A percentile compares a stretch with the other conserved stretches of the same genome.
These are phyloP conservation scores for Castanopsis chinensis DNA, from an alignment of 306 rosid genomes.

Conservation along the genomic window DNA sequence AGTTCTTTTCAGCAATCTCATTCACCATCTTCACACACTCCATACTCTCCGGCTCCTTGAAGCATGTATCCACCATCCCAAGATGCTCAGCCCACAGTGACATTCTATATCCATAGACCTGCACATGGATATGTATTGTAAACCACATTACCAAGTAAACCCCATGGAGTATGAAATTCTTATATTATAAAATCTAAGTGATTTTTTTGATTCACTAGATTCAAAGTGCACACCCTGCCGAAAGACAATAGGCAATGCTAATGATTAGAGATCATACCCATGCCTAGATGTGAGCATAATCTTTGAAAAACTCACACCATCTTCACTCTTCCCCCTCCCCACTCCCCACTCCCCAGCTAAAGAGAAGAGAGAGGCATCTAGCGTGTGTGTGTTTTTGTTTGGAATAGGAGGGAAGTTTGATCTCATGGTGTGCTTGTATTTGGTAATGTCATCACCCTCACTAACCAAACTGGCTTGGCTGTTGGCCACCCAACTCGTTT, in stretches of 20 bases:
- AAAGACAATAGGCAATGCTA: too few relatives aligned
- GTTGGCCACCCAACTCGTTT: not conserved
- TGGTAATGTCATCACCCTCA: not conserved
- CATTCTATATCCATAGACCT: conserved; percentile 92
- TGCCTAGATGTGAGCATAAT: too few relatives aligned
- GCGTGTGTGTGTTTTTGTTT: not conserved
- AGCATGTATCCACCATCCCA: conserved; percentile 43
- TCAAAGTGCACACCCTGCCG: not conserved
- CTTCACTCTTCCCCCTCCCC: too few relatives aligned
- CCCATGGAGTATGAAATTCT: not conserved
- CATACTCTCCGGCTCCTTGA: conserved; percentile 63
- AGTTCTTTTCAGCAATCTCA: conserved; percentile 56
- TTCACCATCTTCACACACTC: conserved; percentile 72
- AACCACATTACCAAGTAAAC: not conserved
- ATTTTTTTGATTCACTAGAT: not conserved
- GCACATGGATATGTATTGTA: conserved; percentile 21
- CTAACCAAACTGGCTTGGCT: not conserved
- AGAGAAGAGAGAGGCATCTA: not conserved
- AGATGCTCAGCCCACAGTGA: conserved; percentile 95
- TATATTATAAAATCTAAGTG: not conserved
- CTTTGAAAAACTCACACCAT: too few relatives aligned
- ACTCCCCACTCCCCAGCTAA: too few relatives aligned
- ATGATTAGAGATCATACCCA: too few relatives aligned
- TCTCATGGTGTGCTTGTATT: too few relatives aligned
- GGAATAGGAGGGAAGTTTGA: not conserved